Conservation (phyloP, 495 filamentous ascomycete genomes). For the Opeltia flavorubescens region DNA sequence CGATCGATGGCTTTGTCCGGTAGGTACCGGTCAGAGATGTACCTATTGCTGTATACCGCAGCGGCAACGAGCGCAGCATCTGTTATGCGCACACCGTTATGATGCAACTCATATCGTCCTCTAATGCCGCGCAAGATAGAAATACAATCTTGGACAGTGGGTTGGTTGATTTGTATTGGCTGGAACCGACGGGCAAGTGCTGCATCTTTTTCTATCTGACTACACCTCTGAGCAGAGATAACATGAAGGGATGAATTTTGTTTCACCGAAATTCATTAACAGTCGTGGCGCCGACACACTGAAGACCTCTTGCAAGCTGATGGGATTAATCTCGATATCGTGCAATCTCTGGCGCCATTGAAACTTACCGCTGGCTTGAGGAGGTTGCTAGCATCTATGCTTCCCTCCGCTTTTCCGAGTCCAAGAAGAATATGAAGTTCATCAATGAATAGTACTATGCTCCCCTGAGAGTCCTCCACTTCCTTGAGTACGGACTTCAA, state of each 20-base stretch:
- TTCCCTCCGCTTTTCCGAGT: slow-evolving; percentile 87
- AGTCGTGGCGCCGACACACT: slow-evolving; percentile 91
- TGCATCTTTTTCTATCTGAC: slow-evolving; percentile 89
- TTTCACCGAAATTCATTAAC: slow-evolving; percentile 42
- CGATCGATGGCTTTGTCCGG: slow-evolving; percentile 91
- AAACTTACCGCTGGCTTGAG: slow-evolving; percentile 89
- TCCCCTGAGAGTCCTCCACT: slow-evolving; percentile 75
- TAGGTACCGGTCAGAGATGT: slow-evolving; percentile 89
- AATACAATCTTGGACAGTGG: slow-evolving; percentile 80
- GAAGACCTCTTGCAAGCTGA: slow-evolving; percentile 16
- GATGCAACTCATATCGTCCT: slow-evolving; percentile 92
- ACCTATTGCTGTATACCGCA: slow-evolving; percentile 83
- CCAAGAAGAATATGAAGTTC: slow-evolving; percentile 87
- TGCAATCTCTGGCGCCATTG: slow-evolving; percentile 1
- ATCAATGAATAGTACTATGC: slow-evolving; percentile 89
- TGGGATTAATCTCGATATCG: not conserved
- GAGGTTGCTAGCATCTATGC: slow-evolving; percentile 89
- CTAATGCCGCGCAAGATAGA: slow-evolving; percentile 95
- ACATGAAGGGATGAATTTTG: not conserved
- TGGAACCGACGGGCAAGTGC: slow-evolving; percentile 88
- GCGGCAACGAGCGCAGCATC: slow-evolving; percentile 86
- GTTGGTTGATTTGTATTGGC: slow-evolving; percentile 79
- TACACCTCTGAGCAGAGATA: slow-evolving; percentile 32
- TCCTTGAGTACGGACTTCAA: slow-evolving; percentile 84
- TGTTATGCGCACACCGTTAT: slow-evolving; percentile 74